These are phyloP conservation scores for Saccharomyces hybrid DNA, from an alignment of 1,139 yeast genomes.

Conservation along the genomic window DNA sequence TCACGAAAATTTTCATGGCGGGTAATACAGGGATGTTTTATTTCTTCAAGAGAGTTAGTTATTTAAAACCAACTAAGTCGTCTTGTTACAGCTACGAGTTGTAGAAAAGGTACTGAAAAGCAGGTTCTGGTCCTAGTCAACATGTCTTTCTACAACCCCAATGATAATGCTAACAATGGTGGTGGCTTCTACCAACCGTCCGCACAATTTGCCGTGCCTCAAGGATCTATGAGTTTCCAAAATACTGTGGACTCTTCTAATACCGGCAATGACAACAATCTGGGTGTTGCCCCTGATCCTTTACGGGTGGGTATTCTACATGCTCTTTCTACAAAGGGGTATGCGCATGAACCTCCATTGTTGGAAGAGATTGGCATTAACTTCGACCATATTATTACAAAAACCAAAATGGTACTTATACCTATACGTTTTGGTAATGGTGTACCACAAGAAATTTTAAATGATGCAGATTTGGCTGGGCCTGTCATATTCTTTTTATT, in stretches of 20 bases:
- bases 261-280: constrained; percentile 7
- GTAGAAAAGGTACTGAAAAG: neutral
- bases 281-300: constrained; percentile 34
- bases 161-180: constrained; percentile 6
- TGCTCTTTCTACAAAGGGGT: constrained; percentile 90
- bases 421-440: constrained; percentile 52
- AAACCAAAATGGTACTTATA: constrained; percentile 80
- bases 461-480: constrained; percentile 91
- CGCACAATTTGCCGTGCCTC: constrained; percentile 29
- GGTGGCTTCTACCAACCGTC: constrained; percentile 28
- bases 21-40: neutral
- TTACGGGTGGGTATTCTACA: constrained; percentile 75
- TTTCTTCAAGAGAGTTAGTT: neutral
- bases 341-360: constrained; percentile 87
- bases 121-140: neutral
- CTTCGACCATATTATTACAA: constrained; percentile 74
- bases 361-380: constrained; percentile 91
- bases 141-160: constrained; percentile 5
- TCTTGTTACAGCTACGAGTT: neutral
- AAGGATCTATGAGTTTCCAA: constrained; percentile 30
- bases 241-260: constrained; percentile 5
- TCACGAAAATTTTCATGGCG: neutral
- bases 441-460: constrained; percentile 54
- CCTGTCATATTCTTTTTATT: constrained; percentile 83
- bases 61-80: neutral